Evolutionary conservation across 257 asterid species (phyloP), one percentile per base, ranked within the genome.

Genomic region (Petunia secreta): DNA sequence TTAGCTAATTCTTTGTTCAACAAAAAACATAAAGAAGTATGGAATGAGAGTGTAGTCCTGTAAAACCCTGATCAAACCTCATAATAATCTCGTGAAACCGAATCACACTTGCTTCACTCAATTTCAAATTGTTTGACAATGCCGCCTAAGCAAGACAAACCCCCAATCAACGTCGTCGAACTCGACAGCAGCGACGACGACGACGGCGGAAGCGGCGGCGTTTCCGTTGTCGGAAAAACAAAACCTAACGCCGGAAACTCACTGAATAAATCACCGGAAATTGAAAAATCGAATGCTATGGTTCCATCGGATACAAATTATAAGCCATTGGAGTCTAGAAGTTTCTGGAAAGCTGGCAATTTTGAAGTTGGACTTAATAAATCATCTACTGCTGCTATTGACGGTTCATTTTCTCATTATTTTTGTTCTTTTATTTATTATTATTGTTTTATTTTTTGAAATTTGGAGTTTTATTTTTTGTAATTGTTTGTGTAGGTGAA

Each of bases 271-370:
- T 79, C 80, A 54, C 86, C 89, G n/a, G 67, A 64, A 52, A 48
- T 81, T 50, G 93, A 81, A 77, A 43, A 68, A 1, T 60, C 82
- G 46, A 4, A 82, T 52, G 79, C 79, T 5, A 44, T 59, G 64
- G 87, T 54, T 37, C 83, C 76, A 55, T 74, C 82, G 71, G 85
- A 52, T 58, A 66, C 82, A 78, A 80, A 55, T 80, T 48, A 80
- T 79, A 85, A 8, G 77, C 91, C 90, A 9, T 86, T 88, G 38
- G 91, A 87, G 1, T 88, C 85, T 60, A 92, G 97, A 59, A 91
- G 98, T 87, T 95, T 95, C 92, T 95, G 98, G 98, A 95, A 88
- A 84, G 98, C 98, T 13, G 98, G 98, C 25, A 92, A 81, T 62
- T 89, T 83, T 79, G 97, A 89, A 84, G 85, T 89, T 81, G 93